Percentiles rank a stretch among this genome's conserved stretches.
phyloP scores from a whole-genome alignment of 2,329 filamentous ascomycete genomes.

The Cyclaneusma minus region DNA sequence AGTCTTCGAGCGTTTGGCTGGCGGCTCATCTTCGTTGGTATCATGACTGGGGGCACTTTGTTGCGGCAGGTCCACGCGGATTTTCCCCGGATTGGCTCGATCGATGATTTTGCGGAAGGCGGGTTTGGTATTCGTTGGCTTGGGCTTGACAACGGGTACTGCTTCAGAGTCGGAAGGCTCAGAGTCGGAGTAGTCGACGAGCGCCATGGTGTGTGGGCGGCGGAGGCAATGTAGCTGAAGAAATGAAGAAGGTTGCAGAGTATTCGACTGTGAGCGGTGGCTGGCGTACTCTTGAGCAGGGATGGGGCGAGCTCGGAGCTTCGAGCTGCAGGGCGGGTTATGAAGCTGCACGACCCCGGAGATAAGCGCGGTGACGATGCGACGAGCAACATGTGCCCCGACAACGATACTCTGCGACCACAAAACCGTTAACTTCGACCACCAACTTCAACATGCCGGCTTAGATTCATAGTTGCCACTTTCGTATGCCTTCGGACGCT shows the following conservation, averaged over 20 bases:
- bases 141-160: conserved; percentile 9
- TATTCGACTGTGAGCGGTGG: conserved; percentile 1
- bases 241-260: too few species aligned
- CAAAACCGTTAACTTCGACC: too few species aligned
- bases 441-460: too few species aligned
- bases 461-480: too few species aligned
- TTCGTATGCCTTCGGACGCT: too few species aligned
- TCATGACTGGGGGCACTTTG: conserved; percentile 24
- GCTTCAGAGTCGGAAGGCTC: conserved; percentile 41
- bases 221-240: conserved; percentile 1
- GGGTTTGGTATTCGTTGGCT: conserved; percentile 30
- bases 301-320: too few species aligned
- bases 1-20: conserved; percentile 55
- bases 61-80: conserved; percentile 62
- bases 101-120: conserved; percentile 70
- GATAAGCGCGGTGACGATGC: too few species aligned
- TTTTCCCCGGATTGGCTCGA: conserved; percentile 67
- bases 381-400: too few species aligned
- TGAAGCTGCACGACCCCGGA: too few species aligned
- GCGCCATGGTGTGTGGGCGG: conserved; percentile 30
- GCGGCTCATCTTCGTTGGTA: conserved; percentile 33
- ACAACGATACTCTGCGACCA: too few species aligned
- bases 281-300: too few species aligned
- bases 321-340: too few species aligned
- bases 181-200: conserved; percentile 60